A percentile compares a stretch with the other conserved stretches of the same genome.
Evolutionary conservation across 768 basidiomycete species (phyloP).

Genomic region (Paxillus involutus): DNA sequence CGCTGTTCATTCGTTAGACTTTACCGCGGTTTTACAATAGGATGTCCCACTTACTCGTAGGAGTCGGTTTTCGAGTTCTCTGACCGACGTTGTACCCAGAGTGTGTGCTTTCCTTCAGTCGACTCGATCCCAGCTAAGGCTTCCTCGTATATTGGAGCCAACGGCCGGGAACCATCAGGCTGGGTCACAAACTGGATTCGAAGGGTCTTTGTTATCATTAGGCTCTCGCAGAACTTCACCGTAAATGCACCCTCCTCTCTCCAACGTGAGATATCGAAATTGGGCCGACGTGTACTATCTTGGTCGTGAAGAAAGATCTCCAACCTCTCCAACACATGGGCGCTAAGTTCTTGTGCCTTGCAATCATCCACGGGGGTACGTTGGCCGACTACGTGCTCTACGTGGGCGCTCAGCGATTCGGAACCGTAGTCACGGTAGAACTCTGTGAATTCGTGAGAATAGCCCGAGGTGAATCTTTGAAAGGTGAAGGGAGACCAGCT

Average conservation of each 20-base stretch:
- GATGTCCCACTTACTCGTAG: slow-evolving; percentile 80
- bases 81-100: slow-evolving; percentile 66
- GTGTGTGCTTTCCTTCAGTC: slow-evolving; percentile 46
- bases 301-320: slow-evolving; percentile 89
- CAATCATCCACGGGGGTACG: too few species aligned
- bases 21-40: not conserved
- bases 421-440: slow-evolving; percentile 78
- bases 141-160: slow-evolving; percentile 42
- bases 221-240: slow-evolving; percentile 60
- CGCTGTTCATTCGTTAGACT: slow-evolving; percentile 40
- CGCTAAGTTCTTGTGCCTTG: slow-evolving; percentile 46
- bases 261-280: slow-evolving; percentile 59
- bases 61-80: slow-evolving; percentile 40
- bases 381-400: slow-evolving; percentile 66
- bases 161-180: not conserved
- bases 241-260: slow-evolving; percentile 57
- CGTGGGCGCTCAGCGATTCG: slow-evolving; percentile 60
- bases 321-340: slow-evolving; percentile 70
- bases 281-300: slow-evolving; percentile 49
- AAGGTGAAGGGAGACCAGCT: not conserved
- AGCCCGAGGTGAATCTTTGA: too few species aligned
- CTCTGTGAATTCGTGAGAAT: slow-evolving; percentile 32
- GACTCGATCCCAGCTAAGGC: slow-evolving; percentile 65
- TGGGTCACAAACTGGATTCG: slow-evolving; percentile 38
- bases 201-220: slow-evolving; percentile 58